Conservation (phyloP, 352 stramenopile genomes). For the Phytophthora pluvialis region DNA sequence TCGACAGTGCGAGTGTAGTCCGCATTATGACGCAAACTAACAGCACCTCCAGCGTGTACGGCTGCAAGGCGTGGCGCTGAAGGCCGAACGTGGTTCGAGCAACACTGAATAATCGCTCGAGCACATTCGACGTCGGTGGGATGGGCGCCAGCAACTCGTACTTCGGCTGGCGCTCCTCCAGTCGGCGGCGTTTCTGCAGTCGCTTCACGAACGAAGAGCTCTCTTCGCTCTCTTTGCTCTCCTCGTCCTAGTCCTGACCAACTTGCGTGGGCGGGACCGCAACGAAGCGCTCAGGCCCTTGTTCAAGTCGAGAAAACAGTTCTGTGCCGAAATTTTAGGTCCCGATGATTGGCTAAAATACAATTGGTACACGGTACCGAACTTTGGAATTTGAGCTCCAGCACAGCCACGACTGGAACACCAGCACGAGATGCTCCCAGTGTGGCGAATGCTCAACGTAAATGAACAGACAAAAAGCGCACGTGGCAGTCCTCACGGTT, state of each 20-base stretch:
- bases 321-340: no score
- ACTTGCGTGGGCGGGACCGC: not conserved
- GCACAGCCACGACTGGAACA: no score
- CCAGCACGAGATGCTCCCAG: no score
- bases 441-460: no score
- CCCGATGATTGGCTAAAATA: no score
- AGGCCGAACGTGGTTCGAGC: constrained; percentile 1
- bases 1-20: not conserved
- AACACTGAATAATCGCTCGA: constrained; percentile 4
- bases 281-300: not conserved
- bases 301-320: no score
- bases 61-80: not conserved
- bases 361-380: no score
- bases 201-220: not conserved
- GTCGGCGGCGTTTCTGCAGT: constrained; percentile 3
- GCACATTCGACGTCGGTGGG: constrained; percentile 2
- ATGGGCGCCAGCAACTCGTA: not conserved
- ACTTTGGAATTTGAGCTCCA: no score
- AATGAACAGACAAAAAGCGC: no score
- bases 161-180: not conserved
- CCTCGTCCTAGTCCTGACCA: not conserved
- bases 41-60: constrained; percentile 1
- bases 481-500: no score
- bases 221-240: not conserved
- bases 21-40: not conserved